Base-by-base conservation (phyloP, 805 yeast species). In the Suhomyces faveliae region DNA sequence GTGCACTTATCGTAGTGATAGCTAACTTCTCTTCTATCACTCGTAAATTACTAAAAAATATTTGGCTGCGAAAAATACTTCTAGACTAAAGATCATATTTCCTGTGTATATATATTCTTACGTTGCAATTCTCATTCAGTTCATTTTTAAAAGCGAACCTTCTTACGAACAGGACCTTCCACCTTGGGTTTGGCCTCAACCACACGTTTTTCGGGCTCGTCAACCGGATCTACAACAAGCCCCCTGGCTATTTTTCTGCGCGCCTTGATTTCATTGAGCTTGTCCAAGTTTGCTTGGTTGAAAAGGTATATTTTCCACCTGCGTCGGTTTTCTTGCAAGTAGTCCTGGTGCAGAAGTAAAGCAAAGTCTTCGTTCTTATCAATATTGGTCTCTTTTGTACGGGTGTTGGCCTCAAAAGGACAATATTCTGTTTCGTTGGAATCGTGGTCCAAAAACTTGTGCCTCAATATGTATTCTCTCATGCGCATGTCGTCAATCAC, bases 401-500 rank as follows among this genome's bases (percentile, higher is more conserved):
- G 15, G 38, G 51, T 52, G 0, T 60, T 55, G 0, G 76, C 66
- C 7, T 51, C 42, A 43, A 76, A 68, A 2, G 68, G 67, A 23
- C 66, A 59, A 53, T 64, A 76, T 53, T 76, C 80, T 4, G 25
- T 12, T 47, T 66, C 70, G n/a, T 47, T 40, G 7, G 53, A 43
- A 2, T 55, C 54, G 8, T 60, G 58, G 19, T 61, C 66, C 46
- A 82, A 58, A 54, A 83, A 83, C 23, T 71, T 63, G 54, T 80
- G 82, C 44, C 66, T 62, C 53, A 79, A 66, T 13, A 83, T 75
- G 53, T 71, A 82, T 13, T 80, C 72, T 54, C 78, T 82, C 73
- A 83, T 82, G 9, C 80, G 83, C 0, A 63, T 56, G 66, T 83
- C 83, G 55, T 83, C 87, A 40, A 81, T 81, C 39, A 81, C 74